Base-by-base conservation (phyloP, 768 basidiomycete species). In the Phanerochaete sordida region DNA sequence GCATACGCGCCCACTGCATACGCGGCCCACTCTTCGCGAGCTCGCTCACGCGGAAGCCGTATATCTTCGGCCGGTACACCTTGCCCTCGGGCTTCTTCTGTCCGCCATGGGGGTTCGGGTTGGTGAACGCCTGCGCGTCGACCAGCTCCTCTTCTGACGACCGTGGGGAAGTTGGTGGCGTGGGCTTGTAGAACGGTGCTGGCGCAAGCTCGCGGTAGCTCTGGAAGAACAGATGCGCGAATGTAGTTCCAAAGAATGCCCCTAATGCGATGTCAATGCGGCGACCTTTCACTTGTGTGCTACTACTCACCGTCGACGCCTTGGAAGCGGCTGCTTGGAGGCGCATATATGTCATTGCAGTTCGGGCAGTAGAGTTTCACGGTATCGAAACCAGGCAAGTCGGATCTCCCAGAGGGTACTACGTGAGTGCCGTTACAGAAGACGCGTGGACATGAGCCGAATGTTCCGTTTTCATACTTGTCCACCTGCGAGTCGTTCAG, bases 191-290 rank as follows among this genome's bases (percentile, higher is more conserved):
- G 76, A 94, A 98, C 1, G 95, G 93, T 26, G 93, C 92, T 0
- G 95, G 91, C 9, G 93, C 86, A n/a, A 95, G 83, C 71, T 96
- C 94, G 26, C 92, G 91, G 76, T 96, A 98, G 63, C 91, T 95
- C 71, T 98, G 95, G 82, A 98, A 98, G 77, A 98, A 96, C 26
- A 99, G 81, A 69, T 98, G 95, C 1, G 95, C 81, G 73, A 99
- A 99, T n/a, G 96, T 98, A 0, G 96, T 98, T 23, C 97, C 97
- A 77, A 99, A 99, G 78, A 98, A 99, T 12, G 97, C 97, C 63
- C 96, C 95, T 98, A 63, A 35, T 61, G 59, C 67, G 64, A 39
- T 63, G 35, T 54, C 24, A 51, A 43, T 55, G 47, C 27, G 55
- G 49, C 35, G 28, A 4, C 6, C 26, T 50, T 24, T 24, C 37